Evolutionary conservation across 2,329 filamentous ascomycete genomes (phyloP).

Genomic region (Akanthomyces muscarius): DNA sequence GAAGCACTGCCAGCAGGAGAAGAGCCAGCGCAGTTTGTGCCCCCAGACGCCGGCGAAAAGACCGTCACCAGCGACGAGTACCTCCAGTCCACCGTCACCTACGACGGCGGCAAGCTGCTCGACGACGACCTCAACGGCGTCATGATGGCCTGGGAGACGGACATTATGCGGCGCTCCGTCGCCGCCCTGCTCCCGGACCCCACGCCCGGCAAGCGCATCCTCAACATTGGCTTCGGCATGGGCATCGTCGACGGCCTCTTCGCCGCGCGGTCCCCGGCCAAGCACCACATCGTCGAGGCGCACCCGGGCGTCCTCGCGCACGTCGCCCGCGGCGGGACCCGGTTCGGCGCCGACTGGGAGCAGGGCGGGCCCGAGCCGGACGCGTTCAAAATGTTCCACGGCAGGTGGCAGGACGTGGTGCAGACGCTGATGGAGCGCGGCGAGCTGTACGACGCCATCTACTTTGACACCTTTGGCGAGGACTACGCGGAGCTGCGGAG

Average conservation of each 20-base stretch:
- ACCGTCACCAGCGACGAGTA: constrained; percentile 63
- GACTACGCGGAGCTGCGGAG: constrained; percentile 79
- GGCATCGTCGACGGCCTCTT: constrained; percentile 81
- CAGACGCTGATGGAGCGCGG: constrained; percentile 64
- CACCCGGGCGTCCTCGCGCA: constrained; percentile 72
- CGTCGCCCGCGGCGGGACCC: constrained; percentile 41
- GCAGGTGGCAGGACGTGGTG: constrained; percentile 78
- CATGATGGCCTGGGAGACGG: constrained; percentile 91
- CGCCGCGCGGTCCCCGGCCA: constrained; percentile 59
- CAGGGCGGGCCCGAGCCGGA: constrained; percentile 53
- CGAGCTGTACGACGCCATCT: constrained; percentile 78
- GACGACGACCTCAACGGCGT: constrained; percentile 76
- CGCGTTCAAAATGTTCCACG: constrained; percentile 66
- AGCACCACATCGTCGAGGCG: constrained; percentile 83
- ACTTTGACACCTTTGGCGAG: constrained; percentile 97
- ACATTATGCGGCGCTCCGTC: constrained; percentile 78
- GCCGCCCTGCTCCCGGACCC: constrained; percentile 54
- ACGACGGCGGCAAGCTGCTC: constrained; percentile 63
- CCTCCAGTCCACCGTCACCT: constrained; percentile 62
- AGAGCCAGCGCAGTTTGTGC: constrained; percentile 27
- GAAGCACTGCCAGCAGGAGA: not conserved
- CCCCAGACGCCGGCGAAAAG: constrained; percentile 37
- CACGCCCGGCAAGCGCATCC: constrained; percentile 57
- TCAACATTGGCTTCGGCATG: constrained; percentile 90
- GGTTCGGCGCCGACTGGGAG: constrained; percentile 56